Evolutionary conservation across 345 rosid genomes (phyloP), one percentile per base, ranked within the genome.

Genomic region (Cochlearia excelsa): DNA sequence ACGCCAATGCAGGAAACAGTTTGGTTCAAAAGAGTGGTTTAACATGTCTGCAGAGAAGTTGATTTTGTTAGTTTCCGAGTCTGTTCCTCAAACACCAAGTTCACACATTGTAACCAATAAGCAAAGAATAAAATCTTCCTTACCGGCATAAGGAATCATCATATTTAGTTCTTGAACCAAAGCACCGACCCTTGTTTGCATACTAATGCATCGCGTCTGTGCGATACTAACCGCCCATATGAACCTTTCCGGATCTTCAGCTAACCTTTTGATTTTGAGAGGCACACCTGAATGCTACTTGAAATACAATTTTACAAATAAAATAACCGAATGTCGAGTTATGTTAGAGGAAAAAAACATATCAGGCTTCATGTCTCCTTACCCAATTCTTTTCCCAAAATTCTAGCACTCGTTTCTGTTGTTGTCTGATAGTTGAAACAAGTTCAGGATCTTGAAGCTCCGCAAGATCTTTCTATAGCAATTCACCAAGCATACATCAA

Each of bases 311-410:
- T 41, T 70, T 42, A 54, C 67, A 30, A 30, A 57, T 4, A 54
- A 49, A 30, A 46, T 48, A 51, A 51, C 42, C 26, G 31, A 31
- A 53, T 5, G 4, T 30, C 23, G 34, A 46, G 10, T 16, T 16
- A 16, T 16, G 23, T 16, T 16, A 16, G 23, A 16, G 23, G 23
- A 16, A 16, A 16, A 26, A 65, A 57, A 23, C 2, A 51, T 6
- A 44, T 7, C 46, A 57, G 39, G 64, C 6, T 54, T 57, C 60
- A 51, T 45, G 50, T 35, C 68, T 52, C 54, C 10, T 47, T 78
- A 86, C 98, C 98, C 95, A 92, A 74, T 92, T 84, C 80, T 78
- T 84, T 78, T 77, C 87, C 95, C 95, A 92, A 72, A 92, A 88
- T 9, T 83, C 85, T 40, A 80, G 43, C 69, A 78, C 95, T 56